Conservation (phyloP, 2,329 filamentous ascomycete genomes). For the Sporothrix pseudoabietina region DNA sequence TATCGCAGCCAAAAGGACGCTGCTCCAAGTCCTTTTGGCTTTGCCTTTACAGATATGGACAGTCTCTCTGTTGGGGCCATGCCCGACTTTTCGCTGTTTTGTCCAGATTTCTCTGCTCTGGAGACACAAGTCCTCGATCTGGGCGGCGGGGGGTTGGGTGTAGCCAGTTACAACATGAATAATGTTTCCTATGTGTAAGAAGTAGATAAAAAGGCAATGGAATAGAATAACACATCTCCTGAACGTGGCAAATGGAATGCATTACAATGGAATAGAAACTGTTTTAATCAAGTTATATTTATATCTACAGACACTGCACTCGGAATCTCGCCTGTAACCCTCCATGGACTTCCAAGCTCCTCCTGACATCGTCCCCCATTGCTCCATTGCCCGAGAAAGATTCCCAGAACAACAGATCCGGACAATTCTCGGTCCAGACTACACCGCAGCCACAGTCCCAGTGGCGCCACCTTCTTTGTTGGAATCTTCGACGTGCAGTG, state of each 20-base stretch:
- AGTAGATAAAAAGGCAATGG: too few species aligned
- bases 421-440: neutral
- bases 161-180: neutral
- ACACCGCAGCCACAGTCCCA: neutral
- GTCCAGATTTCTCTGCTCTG: constrained; percentile 6
- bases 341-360: neutral
- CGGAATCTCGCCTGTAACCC: too few species aligned
- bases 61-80: neutral
- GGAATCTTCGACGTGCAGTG: neutral
- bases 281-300: too few species aligned
- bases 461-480: neutral
- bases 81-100: neutral
- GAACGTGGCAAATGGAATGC: too few species aligned
- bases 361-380: neutral
- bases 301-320: too few species aligned
- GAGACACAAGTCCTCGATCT: constrained; percentile 1
- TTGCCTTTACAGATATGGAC: neutral
- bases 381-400: neutral
- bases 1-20: neutral
- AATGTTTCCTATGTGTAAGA: neutral
- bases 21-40: neutral
- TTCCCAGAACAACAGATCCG: neutral
- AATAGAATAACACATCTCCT: too few species aligned
- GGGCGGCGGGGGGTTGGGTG: neutral
- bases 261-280: too few species aligned